phyloP scores from a whole-genome alignment of 2,329 filamentous ascomycete species.

The Aspergillus glaucus region DNA sequence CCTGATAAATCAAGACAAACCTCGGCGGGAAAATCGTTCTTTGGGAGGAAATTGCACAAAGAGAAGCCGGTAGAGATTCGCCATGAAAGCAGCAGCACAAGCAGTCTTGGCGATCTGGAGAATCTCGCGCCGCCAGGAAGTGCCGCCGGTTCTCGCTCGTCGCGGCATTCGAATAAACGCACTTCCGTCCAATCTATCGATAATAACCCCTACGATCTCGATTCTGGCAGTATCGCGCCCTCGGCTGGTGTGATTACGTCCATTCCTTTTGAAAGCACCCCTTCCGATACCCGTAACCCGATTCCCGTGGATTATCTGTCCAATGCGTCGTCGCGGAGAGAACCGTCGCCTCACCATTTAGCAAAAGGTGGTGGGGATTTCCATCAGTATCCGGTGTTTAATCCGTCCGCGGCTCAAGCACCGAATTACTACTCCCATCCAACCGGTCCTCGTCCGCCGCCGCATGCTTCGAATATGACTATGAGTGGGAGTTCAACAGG shows the following conservation, averaged over 20 bases:
- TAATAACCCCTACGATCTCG: conserved; percentile 52
- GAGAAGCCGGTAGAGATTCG: conserved; percentile 65
- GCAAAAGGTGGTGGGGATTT: conserved; percentile 73
- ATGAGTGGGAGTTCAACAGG: conserved; percentile 67
- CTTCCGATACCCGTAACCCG: conserved; percentile 61
- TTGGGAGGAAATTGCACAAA: conserved; percentile 71
- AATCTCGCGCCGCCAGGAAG: conserved; percentile 57
- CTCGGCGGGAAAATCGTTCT: conserved; percentile 75
- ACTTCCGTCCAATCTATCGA: conserved; percentile 69
- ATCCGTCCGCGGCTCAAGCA: conserved; percentile 46
- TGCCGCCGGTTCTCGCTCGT: conserved; percentile 61
- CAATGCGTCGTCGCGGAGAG: conserved; percentile 54
- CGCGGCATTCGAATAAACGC: conserved; percentile 61
- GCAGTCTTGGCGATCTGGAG: conserved; percentile 42
- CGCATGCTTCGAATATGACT: conserved; percentile 50
- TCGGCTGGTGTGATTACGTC: conserved; percentile 78
- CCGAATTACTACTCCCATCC: conserved; percentile 51
- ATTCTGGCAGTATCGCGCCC: conserved; percentile 59
- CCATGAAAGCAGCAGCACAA: conserved; percentile 46
- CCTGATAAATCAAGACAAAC: conserved; percentile 77
- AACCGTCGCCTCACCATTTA: conserved; percentile 74
- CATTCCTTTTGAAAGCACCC: conserved; percentile 73
- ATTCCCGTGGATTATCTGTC: conserved; percentile 68
- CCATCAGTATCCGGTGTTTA: conserved; percentile 79
- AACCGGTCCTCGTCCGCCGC: conserved; percentile 56